phyloP scores from a whole-genome alignment of 2,329 filamentous ascomycete species.

The Penicillium occitanis region DNA sequence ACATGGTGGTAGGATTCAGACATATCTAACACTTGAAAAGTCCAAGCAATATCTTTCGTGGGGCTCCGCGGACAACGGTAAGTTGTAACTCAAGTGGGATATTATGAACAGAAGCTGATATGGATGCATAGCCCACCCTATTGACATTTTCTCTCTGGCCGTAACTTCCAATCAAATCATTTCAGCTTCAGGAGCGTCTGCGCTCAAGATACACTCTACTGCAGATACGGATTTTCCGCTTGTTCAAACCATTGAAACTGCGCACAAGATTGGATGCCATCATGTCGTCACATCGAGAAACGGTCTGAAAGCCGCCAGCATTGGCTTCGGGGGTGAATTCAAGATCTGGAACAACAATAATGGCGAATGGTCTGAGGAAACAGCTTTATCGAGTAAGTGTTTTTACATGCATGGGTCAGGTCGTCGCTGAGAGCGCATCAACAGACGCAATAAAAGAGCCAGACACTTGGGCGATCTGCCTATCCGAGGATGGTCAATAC shows the following conservation, averaged over 20 bases:
- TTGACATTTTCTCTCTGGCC: slow-evolving; percentile 81
- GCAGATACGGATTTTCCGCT: slow-evolving; percentile 70
- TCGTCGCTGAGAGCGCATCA: slow-evolving; percentile 15
- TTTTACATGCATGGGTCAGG: neutral
- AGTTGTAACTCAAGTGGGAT: slow-evolving; percentile 28
- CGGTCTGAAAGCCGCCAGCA: slow-evolving; percentile 73
- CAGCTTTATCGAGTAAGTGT: slow-evolving; percentile 44
- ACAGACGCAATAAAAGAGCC: slow-evolving; percentile 56
- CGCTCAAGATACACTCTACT: slow-evolving; percentile 77
- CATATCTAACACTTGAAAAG: slow-evolving; percentile 49
- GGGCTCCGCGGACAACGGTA: slow-evolving; percentile 85
- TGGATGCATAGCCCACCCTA: slow-evolving; percentile 67
- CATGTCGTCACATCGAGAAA: slow-evolving; percentile 72
- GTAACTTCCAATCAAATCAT: slow-evolving; percentile 72
- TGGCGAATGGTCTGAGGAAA: slow-evolving; percentile 55
- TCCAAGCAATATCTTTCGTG: slow-evolving; percentile 98
- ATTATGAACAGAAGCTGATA: neutral
- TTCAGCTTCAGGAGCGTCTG: slow-evolving; percentile 80
- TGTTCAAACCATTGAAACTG: slow-evolving; percentile 73
- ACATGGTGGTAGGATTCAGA: neutral
- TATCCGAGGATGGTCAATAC: slow-evolving; percentile 80
- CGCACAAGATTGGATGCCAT: slow-evolving; percentile 87
- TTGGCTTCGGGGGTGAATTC: slow-evolving; percentile 85
- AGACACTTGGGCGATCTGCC: slow-evolving; percentile 81
- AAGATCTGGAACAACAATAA: slow-evolving; percentile 72